Evolutionary conservation across 805 yeast genomes (phyloP).

Genomic region (Cyberlindnera bimundalis): DNA sequence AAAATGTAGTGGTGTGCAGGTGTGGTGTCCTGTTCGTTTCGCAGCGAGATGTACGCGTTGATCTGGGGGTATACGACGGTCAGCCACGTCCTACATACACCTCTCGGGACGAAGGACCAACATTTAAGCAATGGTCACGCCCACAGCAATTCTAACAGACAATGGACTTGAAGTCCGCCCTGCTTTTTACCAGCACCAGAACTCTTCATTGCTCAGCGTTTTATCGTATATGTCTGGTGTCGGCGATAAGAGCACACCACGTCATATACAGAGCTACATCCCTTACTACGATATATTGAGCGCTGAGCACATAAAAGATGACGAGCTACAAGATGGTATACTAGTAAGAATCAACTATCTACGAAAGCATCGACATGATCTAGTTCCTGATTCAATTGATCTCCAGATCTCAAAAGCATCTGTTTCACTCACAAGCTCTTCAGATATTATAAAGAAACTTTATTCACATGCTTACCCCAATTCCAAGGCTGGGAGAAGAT

Average conservation of each 20-base stretch:
- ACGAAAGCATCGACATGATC: not conserved
- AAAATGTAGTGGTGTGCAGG: too few species aligned
- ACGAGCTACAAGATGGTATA: not conserved
- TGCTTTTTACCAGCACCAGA: slow-evolving; percentile 1
- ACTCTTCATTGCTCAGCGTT: slow-evolving; percentile 1
- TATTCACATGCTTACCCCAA: slow-evolving; percentile 27
- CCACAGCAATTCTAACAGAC: not conserved
- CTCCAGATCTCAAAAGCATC: not conserved
- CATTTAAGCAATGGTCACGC: too few species aligned
- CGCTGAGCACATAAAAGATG: not conserved
- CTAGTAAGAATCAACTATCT: not conserved
- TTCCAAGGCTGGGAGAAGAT: slow-evolving; percentile 37
- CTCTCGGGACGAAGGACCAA: too few species aligned
- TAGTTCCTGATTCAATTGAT: not conserved
- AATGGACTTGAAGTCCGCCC: not conserved
- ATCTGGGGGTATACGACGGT: too few species aligned
- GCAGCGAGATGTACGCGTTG: too few species aligned
- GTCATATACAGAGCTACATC: not conserved
- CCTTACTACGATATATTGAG: not conserved
- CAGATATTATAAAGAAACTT: not conserved
- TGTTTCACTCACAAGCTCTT: not conserved
- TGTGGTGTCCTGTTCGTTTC: too few species aligned
- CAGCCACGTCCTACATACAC: too few species aligned
- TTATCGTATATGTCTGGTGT: not conserved
- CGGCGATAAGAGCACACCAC: not conserved